phyloP scores from a whole-genome alignment of 2,329 filamentous ascomycete species.

The Ceratocystis papillata region DNA sequence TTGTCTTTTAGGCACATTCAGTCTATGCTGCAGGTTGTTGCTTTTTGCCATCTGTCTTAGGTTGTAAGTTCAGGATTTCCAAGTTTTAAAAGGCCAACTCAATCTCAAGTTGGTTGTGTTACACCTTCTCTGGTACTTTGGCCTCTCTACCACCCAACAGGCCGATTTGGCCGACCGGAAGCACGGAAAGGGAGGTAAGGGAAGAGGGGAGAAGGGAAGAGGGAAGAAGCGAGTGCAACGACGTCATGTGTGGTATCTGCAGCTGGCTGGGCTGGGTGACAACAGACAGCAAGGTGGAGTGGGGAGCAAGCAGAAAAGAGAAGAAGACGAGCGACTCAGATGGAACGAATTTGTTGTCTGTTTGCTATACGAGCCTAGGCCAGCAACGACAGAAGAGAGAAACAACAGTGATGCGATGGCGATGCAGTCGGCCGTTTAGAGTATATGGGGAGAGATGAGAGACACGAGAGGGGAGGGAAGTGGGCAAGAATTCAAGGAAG shows the following conservation, averaged over 20 bases:
- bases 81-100: no score
- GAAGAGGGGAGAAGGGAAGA: no score
- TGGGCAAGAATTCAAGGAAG: neutral
- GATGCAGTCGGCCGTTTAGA: neutral
- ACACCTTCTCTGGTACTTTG: neutral
- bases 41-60: no score
- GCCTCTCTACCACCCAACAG: neutral
- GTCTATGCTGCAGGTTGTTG: no score
- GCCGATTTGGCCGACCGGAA: neutral
- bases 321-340: neutral
- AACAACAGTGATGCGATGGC: neutral
- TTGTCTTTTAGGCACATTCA: no score
- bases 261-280: neutral
- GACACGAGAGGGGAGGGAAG: neutral
- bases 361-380: neutral
- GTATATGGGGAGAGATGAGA: neutral
- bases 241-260: neutral
- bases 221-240: constrained; percentile 5
- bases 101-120: constrained; percentile 1
- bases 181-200: constrained; percentile 1
- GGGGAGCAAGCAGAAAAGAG: neutral
- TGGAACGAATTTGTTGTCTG: neutral
- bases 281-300: neutral
- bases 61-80: no score
- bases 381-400: no score